A percentile compares a stretch with the other conserved stretches of the same genome.
Evolutionary conservation across 2,329 filamentous ascomycete species (phyloP).

Genomic region (Hymenotorrendiella dingleyae): DNA sequence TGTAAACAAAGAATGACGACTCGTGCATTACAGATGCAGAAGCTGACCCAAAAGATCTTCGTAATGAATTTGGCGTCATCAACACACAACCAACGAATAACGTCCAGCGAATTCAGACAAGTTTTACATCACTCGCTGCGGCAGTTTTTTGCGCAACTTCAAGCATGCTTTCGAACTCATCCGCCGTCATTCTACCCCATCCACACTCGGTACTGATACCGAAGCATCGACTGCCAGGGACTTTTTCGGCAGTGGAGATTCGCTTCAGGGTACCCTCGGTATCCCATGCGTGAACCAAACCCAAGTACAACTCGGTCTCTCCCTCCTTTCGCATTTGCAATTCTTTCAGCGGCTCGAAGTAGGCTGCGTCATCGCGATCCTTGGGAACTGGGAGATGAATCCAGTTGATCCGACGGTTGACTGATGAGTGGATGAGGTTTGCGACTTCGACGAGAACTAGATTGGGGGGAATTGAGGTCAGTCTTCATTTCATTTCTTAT

Average conservation of each 20-base stretch:
- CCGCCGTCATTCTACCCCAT: constrained; percentile 26
- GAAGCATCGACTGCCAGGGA: constrained; percentile 28
- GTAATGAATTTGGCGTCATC: too few relatives aligned
- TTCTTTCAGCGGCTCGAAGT: constrained; percentile 34
- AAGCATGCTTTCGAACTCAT: constrained; percentile 13
- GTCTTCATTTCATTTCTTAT: too few relatives aligned
- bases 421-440: constrained; percentile 27
- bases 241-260: constrained; percentile 32
- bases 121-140: too few relatives aligned
- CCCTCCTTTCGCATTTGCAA: constrained; percentile 24
- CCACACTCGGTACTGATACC: constrained; percentile 39
- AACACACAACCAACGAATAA: too few relatives aligned
- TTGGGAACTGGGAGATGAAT: constrained; percentile 41
- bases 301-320: constrained; percentile 35
- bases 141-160: not conserved
- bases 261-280: constrained; percentile 33
- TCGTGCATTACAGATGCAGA: too few relatives aligned
- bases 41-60: too few relatives aligned
- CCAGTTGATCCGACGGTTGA: constrained; percentile 33
- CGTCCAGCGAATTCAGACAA: too few relatives aligned
- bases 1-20: too few relatives aligned
- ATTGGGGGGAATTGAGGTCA: too few relatives aligned
- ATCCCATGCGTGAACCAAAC: constrained; percentile 36
- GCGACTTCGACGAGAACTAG: constrained; percentile 37
- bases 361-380: constrained; percentile 32